Evolutionary conservation across 1,284 basidiomycete genomes (phyloP).

Genomic region (Tremellales sp.): DNA sequence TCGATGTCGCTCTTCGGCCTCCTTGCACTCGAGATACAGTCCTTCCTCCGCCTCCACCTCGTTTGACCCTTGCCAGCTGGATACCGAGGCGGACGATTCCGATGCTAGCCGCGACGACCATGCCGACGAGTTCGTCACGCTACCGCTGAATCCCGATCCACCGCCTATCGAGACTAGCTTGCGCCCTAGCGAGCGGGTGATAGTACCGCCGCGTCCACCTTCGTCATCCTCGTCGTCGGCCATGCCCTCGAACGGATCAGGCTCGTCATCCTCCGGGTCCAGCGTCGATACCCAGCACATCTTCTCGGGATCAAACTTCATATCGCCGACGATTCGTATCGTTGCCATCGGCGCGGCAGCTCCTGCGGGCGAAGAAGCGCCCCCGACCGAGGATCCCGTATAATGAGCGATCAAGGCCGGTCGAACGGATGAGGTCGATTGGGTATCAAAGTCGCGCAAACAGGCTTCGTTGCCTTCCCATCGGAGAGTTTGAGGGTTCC

Average conservation of each 20-base stretch:
- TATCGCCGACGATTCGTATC: constrained; percentile 81
- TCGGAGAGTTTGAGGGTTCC: constrained; percentile 80
- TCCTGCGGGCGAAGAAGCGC: background rate
- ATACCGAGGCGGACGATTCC: background rate
- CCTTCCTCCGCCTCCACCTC: constrained; percentile 28
- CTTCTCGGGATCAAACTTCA: constrained; percentile 88
- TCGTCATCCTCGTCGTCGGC: constrained; percentile 79
- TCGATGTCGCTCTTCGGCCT: constrained; percentile 73
- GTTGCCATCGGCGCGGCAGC: constrained; percentile 6
- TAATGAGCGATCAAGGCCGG: constrained; percentile 92
- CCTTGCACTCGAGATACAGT: constrained; percentile 65
- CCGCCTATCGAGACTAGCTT: constrained; percentile 28
- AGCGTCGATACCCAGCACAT: constrained; percentile 92
- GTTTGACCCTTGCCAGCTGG: background rate
- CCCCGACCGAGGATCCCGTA: constrained; percentile 64
- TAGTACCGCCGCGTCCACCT: constrained; percentile 61
- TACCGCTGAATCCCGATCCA: background rate
- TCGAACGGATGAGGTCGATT: constrained; percentile 74
- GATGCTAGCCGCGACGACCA: constrained; percentile 5
- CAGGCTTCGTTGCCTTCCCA: constrained; percentile 97
- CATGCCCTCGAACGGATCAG: constrained; percentile 83
- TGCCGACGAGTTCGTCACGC: constrained; percentile 29
- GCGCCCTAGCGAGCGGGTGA: constrained; percentile 47
- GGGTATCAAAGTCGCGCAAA: constrained; percentile 82
- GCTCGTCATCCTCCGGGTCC: constrained; percentile 83